Base-by-base conservation (phyloP, 495 filamentous ascomycete species). In the Podospora pseudopauciseta region DNA sequence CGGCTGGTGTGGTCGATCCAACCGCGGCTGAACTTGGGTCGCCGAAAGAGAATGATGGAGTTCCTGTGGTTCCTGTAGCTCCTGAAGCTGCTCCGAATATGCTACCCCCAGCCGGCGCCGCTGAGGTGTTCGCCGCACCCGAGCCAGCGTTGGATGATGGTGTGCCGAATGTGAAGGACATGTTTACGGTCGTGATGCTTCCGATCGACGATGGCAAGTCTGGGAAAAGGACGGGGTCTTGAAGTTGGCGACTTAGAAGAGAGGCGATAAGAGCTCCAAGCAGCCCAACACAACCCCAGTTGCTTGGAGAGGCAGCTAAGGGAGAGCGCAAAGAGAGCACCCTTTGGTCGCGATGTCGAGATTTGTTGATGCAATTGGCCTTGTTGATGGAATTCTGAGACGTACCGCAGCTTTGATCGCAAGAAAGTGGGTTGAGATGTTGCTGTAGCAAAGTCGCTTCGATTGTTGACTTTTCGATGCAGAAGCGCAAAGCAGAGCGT, bases 91-190 rank as follows among this genome's bases (percentile, higher is more conserved):
- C 49, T 27, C 80, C 80, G 74, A 81, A 82, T 57, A 84, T 71
- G 20, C 72, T 72, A 54, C 78, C 78, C 30, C 74, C 16, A 65
- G 78, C 77, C 13, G 81, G 78, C 19, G 82, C 81, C 55, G 77
- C 76, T 5, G 80, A 72, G 16, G 81, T 78, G 5, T 75, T 72
- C 57, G 79, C 66, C 71, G 78, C 73, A 66, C 76, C 65, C 13
- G 82, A 68, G 57, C 78, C 77, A 30, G 71, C 78, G 64, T 72
- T 71, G 32, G 82, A 80, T 65, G 66, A 74, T 62, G 81, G 69
- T 55, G 78, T 76, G 30, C 76, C 75, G 67, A 83, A 83, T 65
- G 34, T 71, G 65, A 82, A 77, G n/a, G 75, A 72, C 76, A 77
- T 77, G 26, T 67, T 59, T 53, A 55, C 59, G 56, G 19, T 63